Evolutionary conservation across 805 yeast species (phyloP), one percentile per base, ranked within the genome.

Genomic region (Maudiozyma serrabonitensis): DNA sequence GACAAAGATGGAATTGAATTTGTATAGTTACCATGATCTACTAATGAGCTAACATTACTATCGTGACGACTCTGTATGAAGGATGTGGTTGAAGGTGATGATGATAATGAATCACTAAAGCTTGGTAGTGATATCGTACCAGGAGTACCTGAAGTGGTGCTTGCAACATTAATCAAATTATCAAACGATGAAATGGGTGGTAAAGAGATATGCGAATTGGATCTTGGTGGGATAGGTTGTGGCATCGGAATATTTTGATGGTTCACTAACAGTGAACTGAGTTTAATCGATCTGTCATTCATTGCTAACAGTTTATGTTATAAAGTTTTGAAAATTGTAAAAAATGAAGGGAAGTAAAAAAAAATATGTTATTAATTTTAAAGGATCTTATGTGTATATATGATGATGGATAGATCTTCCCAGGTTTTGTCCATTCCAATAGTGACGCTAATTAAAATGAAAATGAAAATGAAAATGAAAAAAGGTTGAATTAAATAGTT

Each of bases 101-200:
- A 41, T 3, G 43, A 41, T 19, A 39, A n/a, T 19, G 42, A 39
- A 7, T 39, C 42, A 6, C 26, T 19, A 23, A 19, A 23, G 6
- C 26, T 12, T 4, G 42, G 42, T 11, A 39, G 25, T 19, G 42
- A 23, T 11, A 39, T 13, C 4, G 42, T 23, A 9, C 26, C 26
- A 9, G 42, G 13, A 9, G 15, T 39, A 23, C 18, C 15, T 13
- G 43, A 23, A 8, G 41, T 6, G 9, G 7, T 32, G 18, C 13
- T 31, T 18, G 48, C 15, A 8, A 56, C 55, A 21, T 50, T 38
- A 28, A 56, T 52, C 23, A 58, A 50, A 42, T 48, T 50, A 41
- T 58, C 62, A 46, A 60, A 60, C 9, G 63, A 60, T 12, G 63
- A 60, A 31, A 60, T 60, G 9, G 63, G 63, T 40, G 63, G 63